phyloP scores from a whole-genome alignment of 2,329 filamentous ascomycete genomes.

The Acrodontium crateriforme region DNA sequence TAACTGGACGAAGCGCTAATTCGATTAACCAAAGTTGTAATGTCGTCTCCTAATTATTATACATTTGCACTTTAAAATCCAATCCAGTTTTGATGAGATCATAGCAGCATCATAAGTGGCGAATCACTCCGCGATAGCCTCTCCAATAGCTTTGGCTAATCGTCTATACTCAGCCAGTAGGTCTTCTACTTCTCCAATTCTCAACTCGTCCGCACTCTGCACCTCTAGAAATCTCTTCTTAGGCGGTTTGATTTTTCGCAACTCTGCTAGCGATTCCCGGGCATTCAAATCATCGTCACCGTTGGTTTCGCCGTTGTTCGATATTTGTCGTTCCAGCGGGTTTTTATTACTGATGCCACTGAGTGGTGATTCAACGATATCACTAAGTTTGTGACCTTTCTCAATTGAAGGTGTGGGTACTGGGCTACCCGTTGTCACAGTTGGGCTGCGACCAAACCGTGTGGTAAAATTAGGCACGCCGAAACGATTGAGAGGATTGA shows the following conservation, averaged over 20 bases:
- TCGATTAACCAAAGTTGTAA: too few relatives aligned
- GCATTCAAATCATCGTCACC: constrained; percentile 25
- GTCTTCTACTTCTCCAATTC: constrained; percentile 35
- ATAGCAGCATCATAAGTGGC: too few relatives aligned
- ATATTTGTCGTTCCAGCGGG: constrained; percentile 6
- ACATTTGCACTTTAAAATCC: too few relatives aligned
- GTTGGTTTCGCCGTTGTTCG: constrained; percentile 11
- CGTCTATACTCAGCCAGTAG: constrained; percentile 24
- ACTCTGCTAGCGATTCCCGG: constrained; percentile 29
- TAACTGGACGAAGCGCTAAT: too few relatives aligned
- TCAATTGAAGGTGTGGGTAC: constrained; percentile 40
- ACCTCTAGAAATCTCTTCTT: constrained; percentile 34
- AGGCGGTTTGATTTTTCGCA: constrained; percentile 33
- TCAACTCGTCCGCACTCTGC: constrained; percentile 31
- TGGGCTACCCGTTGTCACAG: constrained; percentile 11
- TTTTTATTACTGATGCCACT: constrained; percentile 1
- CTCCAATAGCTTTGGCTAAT: constrained; percentile 30
- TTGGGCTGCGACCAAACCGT: constrained; percentile 20
- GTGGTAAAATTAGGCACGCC: constrained; percentile 19
- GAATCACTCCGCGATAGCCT: constrained; percentile 23
- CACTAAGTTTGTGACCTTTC: constrained; percentile 17
- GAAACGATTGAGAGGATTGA: constrained; percentile 25
- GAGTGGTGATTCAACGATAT: constrained; percentile 15
- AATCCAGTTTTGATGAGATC: too few relatives aligned
- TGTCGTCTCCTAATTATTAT: too few relatives aligned